Percentiles rank a stretch among this genome's conserved stretches.
These are phyloP conservation scores for Psilocybe cyanescens DNA, from an alignment of 768 basidiomycete species.

Conservation along the genomic window DNA sequence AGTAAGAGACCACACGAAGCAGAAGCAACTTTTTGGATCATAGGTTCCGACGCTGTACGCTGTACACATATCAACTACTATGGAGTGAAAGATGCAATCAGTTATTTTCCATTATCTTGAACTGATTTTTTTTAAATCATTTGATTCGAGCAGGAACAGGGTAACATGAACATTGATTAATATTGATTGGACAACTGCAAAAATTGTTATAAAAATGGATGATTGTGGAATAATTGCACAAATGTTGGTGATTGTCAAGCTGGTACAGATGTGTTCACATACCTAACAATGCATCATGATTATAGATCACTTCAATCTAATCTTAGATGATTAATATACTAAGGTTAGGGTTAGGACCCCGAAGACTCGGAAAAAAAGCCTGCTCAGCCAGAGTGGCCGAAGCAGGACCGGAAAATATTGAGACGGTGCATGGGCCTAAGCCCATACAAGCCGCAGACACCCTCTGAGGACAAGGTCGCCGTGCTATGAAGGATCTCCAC, in stretches of 20 bases:
- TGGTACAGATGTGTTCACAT: background rate
- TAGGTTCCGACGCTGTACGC: background rate
- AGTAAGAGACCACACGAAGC: background rate
- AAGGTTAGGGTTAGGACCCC: constrained; percentile 53
- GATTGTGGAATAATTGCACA: background rate
- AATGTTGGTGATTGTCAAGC: background rate
- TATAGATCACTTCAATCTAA: background rate
- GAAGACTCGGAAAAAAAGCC: constrained; percentile 47
- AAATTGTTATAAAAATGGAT: background rate
- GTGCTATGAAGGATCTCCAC: constrained; percentile 66
- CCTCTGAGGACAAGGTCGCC: constrained; percentile 75
- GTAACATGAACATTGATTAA: background rate
- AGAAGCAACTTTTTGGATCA: background rate
- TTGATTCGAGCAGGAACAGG: background rate
- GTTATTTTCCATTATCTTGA: background rate
- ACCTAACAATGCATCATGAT: background rate
- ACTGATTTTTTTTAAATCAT: background rate
- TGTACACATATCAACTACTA: background rate
- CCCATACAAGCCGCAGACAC: constrained; percentile 62
- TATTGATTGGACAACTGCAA: background rate
- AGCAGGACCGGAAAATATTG: constrained; percentile 80
- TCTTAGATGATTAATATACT: constrained; percentile 15
- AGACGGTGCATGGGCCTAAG: constrained; percentile 79
- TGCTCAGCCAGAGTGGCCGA: constrained; percentile 66
- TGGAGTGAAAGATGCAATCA: background rate